Evolutionary conservation across 257 asterid genomes (phyloP).

Genomic region (Agastache rugosa): DNA sequence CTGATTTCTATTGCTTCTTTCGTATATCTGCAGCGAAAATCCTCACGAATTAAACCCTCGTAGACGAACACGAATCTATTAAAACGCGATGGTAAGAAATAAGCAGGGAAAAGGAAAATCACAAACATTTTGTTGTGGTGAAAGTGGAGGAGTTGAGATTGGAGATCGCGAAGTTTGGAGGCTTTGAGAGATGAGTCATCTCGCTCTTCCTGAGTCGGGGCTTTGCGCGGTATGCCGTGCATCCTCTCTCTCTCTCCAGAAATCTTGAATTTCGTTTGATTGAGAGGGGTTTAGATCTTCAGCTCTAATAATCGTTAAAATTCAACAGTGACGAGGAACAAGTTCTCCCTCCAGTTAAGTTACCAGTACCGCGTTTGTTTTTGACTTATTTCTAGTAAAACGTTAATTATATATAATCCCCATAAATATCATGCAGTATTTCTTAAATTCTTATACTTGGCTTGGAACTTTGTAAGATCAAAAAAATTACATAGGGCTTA

Average conservation of each 20-base stretch:
- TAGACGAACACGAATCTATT: background rate
- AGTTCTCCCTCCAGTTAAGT: background rate
- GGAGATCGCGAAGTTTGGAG: conserved; percentile 75
- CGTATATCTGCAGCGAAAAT: conserved; percentile 64
- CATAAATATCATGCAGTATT: too few relatives aligned
- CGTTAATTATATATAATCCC: too few relatives aligned
- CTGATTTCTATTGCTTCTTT: conserved; percentile 80
- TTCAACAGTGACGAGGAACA: conserved; percentile 1
- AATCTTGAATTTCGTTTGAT: background rate
- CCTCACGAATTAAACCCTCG: background rate
- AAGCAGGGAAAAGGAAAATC: background rate
- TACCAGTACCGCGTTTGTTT: background rate
- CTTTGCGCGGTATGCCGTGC: conserved; percentile 90
- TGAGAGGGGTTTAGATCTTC: conserved; percentile 28
- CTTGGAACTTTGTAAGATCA: too few relatives aligned
- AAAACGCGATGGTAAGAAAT: conserved; percentile 9
- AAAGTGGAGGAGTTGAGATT: conserved; percentile 74
- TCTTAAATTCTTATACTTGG: too few relatives aligned
- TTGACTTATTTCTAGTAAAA: background rate
- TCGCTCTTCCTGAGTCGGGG: conserved; percentile 63
- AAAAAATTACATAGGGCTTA: too few relatives aligned
- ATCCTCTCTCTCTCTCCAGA: conserved; percentile 36
- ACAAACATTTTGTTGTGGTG: conserved; percentile 71
- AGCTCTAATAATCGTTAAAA: background rate
- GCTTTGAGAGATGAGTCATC: conserved; percentile 66